Base-by-base conservation (phyloP, 169 alveolate genomes). In the Plasmodium falciparum region DNA sequence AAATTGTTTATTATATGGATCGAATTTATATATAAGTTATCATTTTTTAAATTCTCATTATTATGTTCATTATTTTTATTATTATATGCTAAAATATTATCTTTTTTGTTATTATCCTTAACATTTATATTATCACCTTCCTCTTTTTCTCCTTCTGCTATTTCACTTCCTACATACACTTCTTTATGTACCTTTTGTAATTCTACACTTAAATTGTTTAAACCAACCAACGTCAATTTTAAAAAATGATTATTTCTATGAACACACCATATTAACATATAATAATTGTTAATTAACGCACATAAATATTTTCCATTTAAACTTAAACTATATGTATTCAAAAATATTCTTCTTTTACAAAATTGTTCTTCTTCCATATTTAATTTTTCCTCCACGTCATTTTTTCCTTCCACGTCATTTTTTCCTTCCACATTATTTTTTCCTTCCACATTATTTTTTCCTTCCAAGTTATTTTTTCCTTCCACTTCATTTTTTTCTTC, bases 281-380 rank as follows among this genome's bases (percentile, higher is more conserved):
- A 83, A 24, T 70, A 62, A 63, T 83, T 83, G 24, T 69, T 83
- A 17, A 83, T 7, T 63, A 83, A 29, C 2, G 85, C 91, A 63
- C n/a, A 65, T 49, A 83, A 12, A 49, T 70, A 83, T 73, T 83
- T 83, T 0, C 91, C 91, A 33, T 83, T 71, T 49, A 71, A 63
- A 49, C 85, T 83, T 50, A 83, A 13, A 43, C 75, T 54, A 6
- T 83, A 83, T 8, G 85, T 69, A 45, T 83, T 83, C 59, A 83
- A 62, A 45, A 69, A 2, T 6, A 63, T 43, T 29, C 71, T 59
- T 39, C 66, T 49, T 1, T 20, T 54, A 5, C 9, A n/a, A 9
- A 3, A 20, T n/a, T 73, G 13, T 26, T 12, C 56, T 17, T 29
- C 45, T 6, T 9, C 58, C 9, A 39, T 39, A 39, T 39, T 39